Base-by-base conservation (phyloP, 495 filamentous ascomycete species). In the Sordaria brevicollis region DNA sequence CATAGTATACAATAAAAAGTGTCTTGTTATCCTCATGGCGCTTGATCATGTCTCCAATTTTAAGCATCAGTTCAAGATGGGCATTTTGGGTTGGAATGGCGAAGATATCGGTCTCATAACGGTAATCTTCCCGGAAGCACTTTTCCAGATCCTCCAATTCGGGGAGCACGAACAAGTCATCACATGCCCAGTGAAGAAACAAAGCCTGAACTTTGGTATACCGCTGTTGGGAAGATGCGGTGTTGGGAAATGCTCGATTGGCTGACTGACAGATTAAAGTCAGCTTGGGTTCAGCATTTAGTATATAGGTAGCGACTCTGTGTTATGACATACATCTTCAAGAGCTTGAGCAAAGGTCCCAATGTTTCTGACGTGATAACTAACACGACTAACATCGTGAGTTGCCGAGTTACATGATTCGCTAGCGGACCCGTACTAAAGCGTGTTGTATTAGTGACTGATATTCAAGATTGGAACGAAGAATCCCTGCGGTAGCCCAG, bases 131-230 rank as follows among this genome's bases (percentile, higher is more conserved):
- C 17, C 77, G 78, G n/a, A 87, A 72, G 65, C 85, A 83, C 54
- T 79, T 79, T 54, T 82, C 81, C 49, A 87, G 72, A 21, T 84
- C 82, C 71, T 83, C 79, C 34, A 86, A 77, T 76, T 86, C 84
- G 29, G 81, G 82, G 2, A 84, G 75, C 19, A 86, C 83, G 67
- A 85, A 84, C 67, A 87, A 73, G 71, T 87, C 84, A 67, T 87
- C 85, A 62, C 80, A 83, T 41, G 80, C 79, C 86, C 86, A 88
- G 74, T 85, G 83, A 25, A 88, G 75, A 72, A 87, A 80, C 62
- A 88, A 71, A 11, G 77, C 83, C 41, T 82, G 80, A 21, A 88
- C 86, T 65, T 84, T 81, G 67, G 75, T 79, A 73, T 87, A 88
- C 62, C 86, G 74, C 57, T 82, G 80, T 25, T 77, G 76, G 57